These are phyloP conservation scores for Linnemannia schmuckeri DNA, from an alignment of 192 early-diverging fungal species.

Conservation along the genomic window DNA sequence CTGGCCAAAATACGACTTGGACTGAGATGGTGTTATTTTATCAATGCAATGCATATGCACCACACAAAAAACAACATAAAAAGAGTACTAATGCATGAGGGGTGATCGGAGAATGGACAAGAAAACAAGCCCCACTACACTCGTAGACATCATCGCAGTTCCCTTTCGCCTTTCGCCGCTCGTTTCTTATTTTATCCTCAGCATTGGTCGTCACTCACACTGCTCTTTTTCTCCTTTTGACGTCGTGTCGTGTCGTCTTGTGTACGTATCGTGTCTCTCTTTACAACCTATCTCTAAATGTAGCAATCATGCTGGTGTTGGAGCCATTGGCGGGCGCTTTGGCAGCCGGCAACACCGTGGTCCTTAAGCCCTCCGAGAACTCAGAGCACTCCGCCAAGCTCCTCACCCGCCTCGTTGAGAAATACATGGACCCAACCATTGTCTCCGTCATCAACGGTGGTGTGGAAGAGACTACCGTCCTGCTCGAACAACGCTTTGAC, in stretches of 20 bases:
- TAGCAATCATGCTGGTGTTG: conserved; percentile 62
- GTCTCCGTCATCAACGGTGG: conserved; percentile 69
- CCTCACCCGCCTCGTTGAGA: conserved; percentile 60
- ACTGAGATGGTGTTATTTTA: background rate
- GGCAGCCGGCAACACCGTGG: conserved; percentile 70
- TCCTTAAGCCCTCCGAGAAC: conserved; percentile 69
- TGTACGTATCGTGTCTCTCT: background rate
- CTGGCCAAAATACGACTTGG: background rate
- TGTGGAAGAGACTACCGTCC: conserved; percentile 65
- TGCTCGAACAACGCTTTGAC: conserved; percentile 71
- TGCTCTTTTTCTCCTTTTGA: background rate
- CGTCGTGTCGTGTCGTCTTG: no score
- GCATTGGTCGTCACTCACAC: background rate
- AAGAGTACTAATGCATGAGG: background rate
- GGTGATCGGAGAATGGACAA: background rate
- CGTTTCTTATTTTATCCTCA: background rate
- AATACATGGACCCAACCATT: conserved; percentile 68
- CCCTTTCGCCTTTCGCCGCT: background rate
- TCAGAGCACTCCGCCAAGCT: conserved; percentile 55
- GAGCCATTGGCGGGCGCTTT: conserved; percentile 67
- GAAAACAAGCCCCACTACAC: background rate
- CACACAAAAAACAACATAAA: background rate
- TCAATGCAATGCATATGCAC: background rate
- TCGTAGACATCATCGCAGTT: background rate
- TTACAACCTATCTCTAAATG: background rate